Conservation (phyloP, 345 rosid species). For the Brassica juncea region DNA sequence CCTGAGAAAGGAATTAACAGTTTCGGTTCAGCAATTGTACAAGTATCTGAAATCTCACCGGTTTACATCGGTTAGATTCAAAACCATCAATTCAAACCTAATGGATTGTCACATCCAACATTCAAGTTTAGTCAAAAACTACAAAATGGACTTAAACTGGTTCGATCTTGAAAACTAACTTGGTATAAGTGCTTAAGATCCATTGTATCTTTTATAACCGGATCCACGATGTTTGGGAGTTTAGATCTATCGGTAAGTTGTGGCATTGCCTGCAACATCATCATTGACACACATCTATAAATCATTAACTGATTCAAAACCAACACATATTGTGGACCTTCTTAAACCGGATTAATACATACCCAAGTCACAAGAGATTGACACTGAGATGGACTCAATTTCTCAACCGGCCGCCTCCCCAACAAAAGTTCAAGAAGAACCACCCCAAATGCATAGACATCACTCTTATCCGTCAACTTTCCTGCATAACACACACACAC, state of each 20-base stretch:
- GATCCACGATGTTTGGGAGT: conserved; percentile 83
- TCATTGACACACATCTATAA: background rate
- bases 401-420: conserved; percentile 83
- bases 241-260: conserved; percentile 84
- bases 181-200: conserved; percentile 86
- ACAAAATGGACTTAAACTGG: background rate
- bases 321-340: conserved; percentile 29
- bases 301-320: conserved; percentile 45
- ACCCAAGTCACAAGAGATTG: conserved; percentile 96
- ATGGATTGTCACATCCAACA: conserved; percentile 51
- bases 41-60: conserved; percentile 14
- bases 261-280: conserved; percentile 79
- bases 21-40: background rate
- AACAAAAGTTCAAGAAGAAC: conserved; percentile 88
- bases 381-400: conserved; percentile 77
- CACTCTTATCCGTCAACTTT: conserved; percentile 89
- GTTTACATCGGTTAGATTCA: background rate
- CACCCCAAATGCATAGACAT: conserved; percentile 91
- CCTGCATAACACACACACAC: conserved; percentile 54
- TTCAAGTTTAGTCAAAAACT: conserved; percentile 46
- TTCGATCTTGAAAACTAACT: conserved; percentile 45
- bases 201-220: conserved; percentile 69
- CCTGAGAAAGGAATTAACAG: conserved; percentile 48
- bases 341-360: conserved; percentile 20
- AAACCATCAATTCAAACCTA: background rate